These are phyloP conservation scores for Triangularia verruculosa DNA, from an alignment of 2,329 filamentous ascomycete genomes.

Conservation along the genomic window DNA sequence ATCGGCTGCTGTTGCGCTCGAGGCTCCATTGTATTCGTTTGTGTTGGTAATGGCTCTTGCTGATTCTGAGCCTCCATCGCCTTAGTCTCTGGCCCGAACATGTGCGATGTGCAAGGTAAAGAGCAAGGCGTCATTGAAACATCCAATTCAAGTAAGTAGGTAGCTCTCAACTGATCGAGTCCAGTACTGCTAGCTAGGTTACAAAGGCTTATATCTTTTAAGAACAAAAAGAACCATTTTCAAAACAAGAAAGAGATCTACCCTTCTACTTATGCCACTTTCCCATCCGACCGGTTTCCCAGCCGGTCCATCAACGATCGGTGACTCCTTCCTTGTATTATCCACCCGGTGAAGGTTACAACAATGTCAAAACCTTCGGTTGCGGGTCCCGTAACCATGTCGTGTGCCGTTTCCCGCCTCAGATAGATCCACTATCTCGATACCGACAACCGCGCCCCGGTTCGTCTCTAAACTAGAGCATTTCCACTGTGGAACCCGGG, in stretches of 20 bases:
- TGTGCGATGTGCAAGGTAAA: neutral
- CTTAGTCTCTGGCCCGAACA: neutral
- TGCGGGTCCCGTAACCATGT: neutral
- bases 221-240: neutral
- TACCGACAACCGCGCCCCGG: neutral
- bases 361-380: neutral
- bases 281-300: neutral
- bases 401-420: neutral
- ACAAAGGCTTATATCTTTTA: neutral
- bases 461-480: neutral
- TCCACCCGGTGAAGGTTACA: neutral
- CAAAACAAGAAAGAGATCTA: neutral
- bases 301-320: neutral
- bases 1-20: neutral
- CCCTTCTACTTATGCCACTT: neutral
- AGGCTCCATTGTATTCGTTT: neutral
- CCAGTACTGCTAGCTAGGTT: neutral
- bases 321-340: conserved; percentile 1
- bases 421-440: neutral
- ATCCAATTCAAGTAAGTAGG: too few species aligned
- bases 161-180: neutral
- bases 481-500: neutral
- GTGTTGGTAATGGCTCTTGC: neutral
- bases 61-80: neutral
- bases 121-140: neutral